phyloP scores from a whole-genome alignment of 805 yeast species.

The Schwanniomyces occidentalis region DNA sequence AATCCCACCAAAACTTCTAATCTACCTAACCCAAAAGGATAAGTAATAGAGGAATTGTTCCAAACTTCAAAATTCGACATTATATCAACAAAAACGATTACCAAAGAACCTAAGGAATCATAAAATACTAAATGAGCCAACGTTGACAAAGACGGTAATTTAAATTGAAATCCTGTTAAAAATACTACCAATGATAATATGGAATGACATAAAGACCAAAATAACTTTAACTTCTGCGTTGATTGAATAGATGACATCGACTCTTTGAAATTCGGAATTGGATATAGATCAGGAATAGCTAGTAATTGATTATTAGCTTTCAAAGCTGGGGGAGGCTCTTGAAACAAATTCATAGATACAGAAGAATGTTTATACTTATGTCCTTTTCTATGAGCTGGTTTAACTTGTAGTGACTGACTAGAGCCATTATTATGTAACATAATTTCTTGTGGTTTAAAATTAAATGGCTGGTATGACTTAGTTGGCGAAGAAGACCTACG shows the following conservation, averaged over 20 bases:
- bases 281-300: slow-evolving; percentile 61
- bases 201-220: slow-evolving; percentile 62
- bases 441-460: slow-evolving; percentile 57
- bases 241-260: slow-evolving; percentile 57
- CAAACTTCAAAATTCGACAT: slow-evolving; percentile 93
- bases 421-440: slow-evolving; percentile 30
- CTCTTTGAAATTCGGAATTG: slow-evolving; percentile 72
- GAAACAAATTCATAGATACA: slow-evolving; percentile 92
- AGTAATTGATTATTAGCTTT: slow-evolving; percentile 53
- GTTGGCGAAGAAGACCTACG: slow-evolving; percentile 18
- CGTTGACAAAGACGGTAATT: slow-evolving; percentile 65
- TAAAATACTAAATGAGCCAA: slow-evolving; percentile 85
- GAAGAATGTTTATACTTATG: slow-evolving; percentile 96
- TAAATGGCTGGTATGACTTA: slow-evolving; percentile 52
- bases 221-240: slow-evolving; percentile 57
- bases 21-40: slow-evolving; percentile 93
- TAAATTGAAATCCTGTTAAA: slow-evolving; percentile 55
- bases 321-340: slow-evolving; percentile 69
- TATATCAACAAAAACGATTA: slow-evolving; percentile 70
- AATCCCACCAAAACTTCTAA: slow-evolving; percentile 85
- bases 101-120: slow-evolving; percentile 76
- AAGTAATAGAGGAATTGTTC: slow-evolving; percentile 76
- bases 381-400: slow-evolving; percentile 81
- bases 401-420: slow-evolving; percentile 27
- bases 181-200: slow-evolving; percentile 56